Base-by-base conservation (phyloP, 495 filamentous ascomycete genomes). In the Aspergillus coremiiformis region DNA sequence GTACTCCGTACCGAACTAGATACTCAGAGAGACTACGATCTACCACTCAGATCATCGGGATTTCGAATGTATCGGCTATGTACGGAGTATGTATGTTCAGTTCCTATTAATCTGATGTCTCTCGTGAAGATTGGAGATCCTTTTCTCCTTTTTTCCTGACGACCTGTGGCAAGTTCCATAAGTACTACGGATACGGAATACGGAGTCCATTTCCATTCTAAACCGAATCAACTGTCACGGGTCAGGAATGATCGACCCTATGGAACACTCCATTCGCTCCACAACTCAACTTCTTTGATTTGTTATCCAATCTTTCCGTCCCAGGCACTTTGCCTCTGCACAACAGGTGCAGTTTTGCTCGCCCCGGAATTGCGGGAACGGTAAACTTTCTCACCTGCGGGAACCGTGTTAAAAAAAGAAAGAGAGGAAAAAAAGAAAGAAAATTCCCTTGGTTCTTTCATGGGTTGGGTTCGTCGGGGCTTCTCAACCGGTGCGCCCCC, bases 241-340 rank as follows among this genome's bases (percentile, higher is more conserved):
- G 32, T 30, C 51, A 41, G 51, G 45, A 47, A 43, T 43, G 58
- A 60, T 60, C 54, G 49, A 57, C 54, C n/a, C 58, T 35, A 50
- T 53, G 51, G 58, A 52, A 54, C 54, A 21, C 15, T 37, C 51
- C 33, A 39, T 48, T 39, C 22, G 39, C 24, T 53, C 51, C 39
- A 33, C 44, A 20, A 20, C 27, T 4, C 35, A 41, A 44, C 44
- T 1, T 29, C 44, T 41, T 27, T 55, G 59, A 68, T 66, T 64
- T 55, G 59, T 53, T 44, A 55, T 60, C 49, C 60, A 65, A 8
- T 30, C 42, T 30, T 26, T 48, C 19, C 41, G 45, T 19, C 47
- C 45, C 48, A 51, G 42, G 46, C 39, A 53, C 50, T 44, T 47
- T 33, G 27, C 29, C 29, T 33, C 44, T 41, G 35, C 35, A 11